Evolutionary conservation across 2,329 filamentous ascomycete species (phyloP), one percentile per base, ranked within the genome.

Genomic region (Aspergillus aculeatinus): DNA sequence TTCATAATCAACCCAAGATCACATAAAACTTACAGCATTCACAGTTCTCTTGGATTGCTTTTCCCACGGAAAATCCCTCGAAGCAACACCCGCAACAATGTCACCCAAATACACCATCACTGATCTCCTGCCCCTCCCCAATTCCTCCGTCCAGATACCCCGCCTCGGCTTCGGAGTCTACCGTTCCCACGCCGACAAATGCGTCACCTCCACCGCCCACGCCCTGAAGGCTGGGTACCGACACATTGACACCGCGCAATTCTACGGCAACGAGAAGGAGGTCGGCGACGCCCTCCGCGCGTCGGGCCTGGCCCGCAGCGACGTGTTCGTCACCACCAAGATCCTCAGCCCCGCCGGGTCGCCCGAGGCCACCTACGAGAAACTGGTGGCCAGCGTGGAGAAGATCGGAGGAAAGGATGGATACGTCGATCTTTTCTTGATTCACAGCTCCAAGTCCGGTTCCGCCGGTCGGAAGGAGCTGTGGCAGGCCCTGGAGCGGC

Each of bases 141-240:
- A 83, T 59, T 81, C 80, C 54, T 66, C 72, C 35, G 74, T 81
- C 64, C 76, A 76, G 57, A 88, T 91, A 19, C 89, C 89, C 25
- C 81, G 81, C 29, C 81, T 92, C 10, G 89, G 89, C 12, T 90
- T 91, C 68, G 89, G 89, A 53, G 87, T 91, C 61, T 92, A 89
- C 76, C 83, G 82, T 61, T 85, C 87, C 5, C 80, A 80, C 2
- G 71, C 79, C 42, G 70, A 81, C 48, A 78, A 80, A 62, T 89
- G 87, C 72, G 78, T 82, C 10, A 71, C 80, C 35, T 87, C 88
- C 1, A 86, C 84, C 65, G 76, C 85, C 3, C 79, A 79, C 49
- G 89, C 87, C 0, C 66, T 84, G 27, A 72, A 81, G 58, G 70
- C 73, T 0, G 82, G 82, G 16, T 84, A 84, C 71, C 73, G 81